Conservation (phyloP, 2,329 filamentous ascomycete genomes). For the Fusarium foetens region DNA sequence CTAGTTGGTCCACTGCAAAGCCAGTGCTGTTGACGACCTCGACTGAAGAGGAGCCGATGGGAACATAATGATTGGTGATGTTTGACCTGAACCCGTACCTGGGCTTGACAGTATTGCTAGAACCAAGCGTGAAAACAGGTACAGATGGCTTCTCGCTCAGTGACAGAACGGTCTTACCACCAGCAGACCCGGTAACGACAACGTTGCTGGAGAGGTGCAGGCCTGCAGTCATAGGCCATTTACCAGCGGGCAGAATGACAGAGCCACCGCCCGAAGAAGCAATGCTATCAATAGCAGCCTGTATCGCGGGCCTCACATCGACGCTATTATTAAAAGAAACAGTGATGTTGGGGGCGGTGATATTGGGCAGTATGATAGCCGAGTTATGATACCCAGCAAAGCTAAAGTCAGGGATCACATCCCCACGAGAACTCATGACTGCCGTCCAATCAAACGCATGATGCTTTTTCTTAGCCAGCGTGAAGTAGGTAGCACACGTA, state of each 20-base stretch:
- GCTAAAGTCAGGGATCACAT: slow-evolving; percentile 38
- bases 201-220: slow-evolving; percentile 10
- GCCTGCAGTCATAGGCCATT: slow-evolving; percentile 20
- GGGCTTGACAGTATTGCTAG: background rate
- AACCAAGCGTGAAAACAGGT: slow-evolving; percentile 32
- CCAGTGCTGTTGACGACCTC: background rate
- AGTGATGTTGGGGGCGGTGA: background rate
- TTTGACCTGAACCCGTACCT: slow-evolving; percentile 1
- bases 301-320: slow-evolving; percentile 22
- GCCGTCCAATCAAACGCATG: slow-evolving; percentile 27
- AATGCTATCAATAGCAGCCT: slow-evolving; percentile 28
- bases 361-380: slow-evolving; percentile 15
- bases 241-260: slow-evolving; percentile 20
- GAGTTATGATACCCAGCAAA: slow-evolving; percentile 37
- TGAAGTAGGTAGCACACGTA: slow-evolving; percentile 15
- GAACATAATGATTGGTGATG: slow-evolving; percentile 34
- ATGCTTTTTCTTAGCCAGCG: background rate
- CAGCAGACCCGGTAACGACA: background rate
- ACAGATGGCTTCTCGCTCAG: background rate
- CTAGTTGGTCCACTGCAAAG: slow-evolving; percentile 15
- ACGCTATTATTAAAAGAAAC: background rate
- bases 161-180: slow-evolving; percentile 1
- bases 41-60: slow-evolving; percentile 19
- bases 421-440: slow-evolving; percentile 17
- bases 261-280: slow-evolving; percentile 17